Evolutionary conservation across 2,329 filamentous ascomycete species (phyloP).

Genomic region (Paracoccidioides brasiliensis): DNA sequence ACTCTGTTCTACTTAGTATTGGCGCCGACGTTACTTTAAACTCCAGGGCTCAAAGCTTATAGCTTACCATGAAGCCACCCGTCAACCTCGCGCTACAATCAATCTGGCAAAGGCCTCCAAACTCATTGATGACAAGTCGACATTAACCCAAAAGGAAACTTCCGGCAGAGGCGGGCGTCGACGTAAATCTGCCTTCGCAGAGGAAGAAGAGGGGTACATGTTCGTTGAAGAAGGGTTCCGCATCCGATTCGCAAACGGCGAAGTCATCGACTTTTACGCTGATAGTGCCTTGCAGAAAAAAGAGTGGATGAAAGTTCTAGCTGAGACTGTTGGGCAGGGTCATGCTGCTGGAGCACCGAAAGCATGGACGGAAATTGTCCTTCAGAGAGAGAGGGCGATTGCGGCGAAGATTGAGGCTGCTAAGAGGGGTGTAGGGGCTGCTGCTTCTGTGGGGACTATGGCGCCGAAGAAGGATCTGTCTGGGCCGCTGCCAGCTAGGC

Average conservation of each 20-base stretch:
- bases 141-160: slow-evolving; percentile 72
- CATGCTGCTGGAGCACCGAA: slow-evolving; percentile 31
- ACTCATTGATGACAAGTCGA: slow-evolving; percentile 79
- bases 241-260: slow-evolving; percentile 94
- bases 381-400: slow-evolving; percentile 34
- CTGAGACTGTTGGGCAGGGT: slow-evolving; percentile 53
- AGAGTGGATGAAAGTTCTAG: slow-evolving; percentile 82
- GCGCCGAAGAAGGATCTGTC: slow-evolving; percentile 18
- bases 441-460: background rate
- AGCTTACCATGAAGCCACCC: slow-evolving; percentile 88
- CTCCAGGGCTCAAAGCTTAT: slow-evolving; percentile 82
- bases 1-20: slow-evolving; percentile 51
- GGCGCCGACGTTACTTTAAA: slow-evolving; percentile 96
- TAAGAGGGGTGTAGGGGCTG: slow-evolving; percentile 7
- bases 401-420: slow-evolving; percentile 20
- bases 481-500: slow-evolving; percentile 16
- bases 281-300: slow-evolving; percentile 81
- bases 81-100: slow-evolving; percentile 91
- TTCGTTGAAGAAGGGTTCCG: slow-evolving; percentile 99
- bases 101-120: slow-evolving; percentile 87
- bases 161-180: slow-evolving; percentile 63
- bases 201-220: slow-evolving; percentile 98
- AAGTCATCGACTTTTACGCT: slow-evolving; percentile 97
- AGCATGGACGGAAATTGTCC: slow-evolving; percentile 50
- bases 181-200: slow-evolving; percentile 87